Percentiles rank a stretch among this genome's conserved stretches.
Conservation (phyloP, 108 stramenopile species). For the Skeletonema costatum region DNA sequence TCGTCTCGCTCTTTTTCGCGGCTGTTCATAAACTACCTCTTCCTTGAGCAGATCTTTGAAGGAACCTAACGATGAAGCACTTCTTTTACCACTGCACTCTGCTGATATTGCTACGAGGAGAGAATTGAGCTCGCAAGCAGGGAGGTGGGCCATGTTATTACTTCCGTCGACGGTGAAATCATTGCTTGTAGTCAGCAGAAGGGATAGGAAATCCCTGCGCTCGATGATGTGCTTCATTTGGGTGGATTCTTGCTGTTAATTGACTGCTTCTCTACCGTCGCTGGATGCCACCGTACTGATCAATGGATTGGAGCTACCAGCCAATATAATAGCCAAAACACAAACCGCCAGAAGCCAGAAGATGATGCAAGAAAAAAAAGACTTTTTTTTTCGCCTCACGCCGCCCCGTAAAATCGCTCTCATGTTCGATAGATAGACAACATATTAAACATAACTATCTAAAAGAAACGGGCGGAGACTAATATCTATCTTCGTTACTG, state of each 20-base stretch:
- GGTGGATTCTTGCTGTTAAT: background rate
- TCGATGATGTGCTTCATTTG: conserved; percentile 8
- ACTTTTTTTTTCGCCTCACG: too few relatives aligned
- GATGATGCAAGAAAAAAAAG: too few relatives aligned
- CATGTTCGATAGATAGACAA: too few relatives aligned
- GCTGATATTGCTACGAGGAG: conserved; percentile 11
- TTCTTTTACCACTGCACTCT: conserved; percentile 1
- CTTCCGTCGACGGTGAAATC: background rate
- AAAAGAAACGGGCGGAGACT: too few relatives aligned
- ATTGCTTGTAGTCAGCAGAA: background rate
- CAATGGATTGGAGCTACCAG: background rate
- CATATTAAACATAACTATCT: too few relatives aligned
- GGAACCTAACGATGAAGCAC: background rate
- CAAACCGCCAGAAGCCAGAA: too few relatives aligned
- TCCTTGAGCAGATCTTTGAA: background rate
- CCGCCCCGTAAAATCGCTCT: too few relatives aligned
- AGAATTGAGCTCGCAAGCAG: conserved; percentile 7
- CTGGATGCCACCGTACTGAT: background rate
- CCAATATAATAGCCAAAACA: too few relatives aligned
- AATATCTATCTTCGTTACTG: too few relatives aligned
- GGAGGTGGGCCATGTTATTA: background rate
- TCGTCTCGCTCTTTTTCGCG: conserved; percentile 19
- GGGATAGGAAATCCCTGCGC: conserved; percentile 4
- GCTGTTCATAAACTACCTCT: background rate
- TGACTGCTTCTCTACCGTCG: background rate